phyloP scores from a whole-genome alignment of 1,284 basidiomycete genomes.

The Schizopora paradoxa region DNA sequence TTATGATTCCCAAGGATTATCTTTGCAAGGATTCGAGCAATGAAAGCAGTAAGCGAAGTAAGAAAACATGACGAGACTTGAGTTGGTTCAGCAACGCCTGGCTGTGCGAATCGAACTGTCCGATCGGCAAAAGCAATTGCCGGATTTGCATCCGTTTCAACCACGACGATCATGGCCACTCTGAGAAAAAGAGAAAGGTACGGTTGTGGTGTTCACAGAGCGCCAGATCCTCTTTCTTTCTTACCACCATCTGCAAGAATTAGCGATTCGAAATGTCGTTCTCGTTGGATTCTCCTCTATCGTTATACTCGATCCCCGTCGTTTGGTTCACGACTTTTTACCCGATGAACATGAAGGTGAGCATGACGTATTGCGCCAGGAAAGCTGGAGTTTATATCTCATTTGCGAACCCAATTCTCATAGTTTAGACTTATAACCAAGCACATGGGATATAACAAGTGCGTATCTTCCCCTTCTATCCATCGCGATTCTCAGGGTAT shows the following conservation, averaged over 20 bases:
- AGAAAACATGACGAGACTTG: no score
- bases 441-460: conserved; percentile 20
- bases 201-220: neutral
- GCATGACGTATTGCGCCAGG: neutral
- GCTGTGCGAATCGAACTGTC: no score
- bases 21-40: no score
- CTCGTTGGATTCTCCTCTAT: conserved; percentile 14
- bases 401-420: neutral
- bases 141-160: neutral
- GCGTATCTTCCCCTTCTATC: neutral
- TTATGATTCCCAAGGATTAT: no score
- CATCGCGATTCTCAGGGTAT: neutral
- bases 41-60: no score
- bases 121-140: no score
- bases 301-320: conserved; percentile 21
- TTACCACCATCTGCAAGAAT: neutral
- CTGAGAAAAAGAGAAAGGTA: neutral
- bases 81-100: no score
- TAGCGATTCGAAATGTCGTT: no score
- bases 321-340: conserved; percentile 20
- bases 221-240: conserved; percentile 3
- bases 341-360: conserved; percentile 18
- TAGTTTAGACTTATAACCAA: conserved; percentile 19
- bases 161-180: neutral
- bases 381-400: neutral